Evolutionary conservation across 2,329 filamentous ascomycete genomes (phyloP).

Genomic region (Aureobasidium sp.): DNA sequence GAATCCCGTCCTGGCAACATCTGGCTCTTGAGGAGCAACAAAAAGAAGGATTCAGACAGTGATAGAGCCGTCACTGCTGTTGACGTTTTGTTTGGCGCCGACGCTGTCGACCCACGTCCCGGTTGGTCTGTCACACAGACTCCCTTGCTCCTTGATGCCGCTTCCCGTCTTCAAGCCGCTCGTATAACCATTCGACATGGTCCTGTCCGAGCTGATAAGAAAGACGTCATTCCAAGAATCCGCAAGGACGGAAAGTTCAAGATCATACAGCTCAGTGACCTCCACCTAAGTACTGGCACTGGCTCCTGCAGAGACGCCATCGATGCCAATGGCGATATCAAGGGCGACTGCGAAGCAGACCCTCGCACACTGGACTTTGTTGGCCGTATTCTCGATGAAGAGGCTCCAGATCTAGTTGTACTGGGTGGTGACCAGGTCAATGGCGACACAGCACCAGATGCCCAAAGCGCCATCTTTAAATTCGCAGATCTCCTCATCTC

Average conservation of each 20-base stretch:
- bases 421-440: slow-evolving; percentile 94
- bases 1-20: slow-evolving; percentile 68
- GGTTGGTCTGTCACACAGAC: slow-evolving; percentile 76
- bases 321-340: slow-evolving; percentile 58
- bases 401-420: slow-evolving; percentile 87
- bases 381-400: slow-evolving; percentile 72
- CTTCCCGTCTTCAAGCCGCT: slow-evolving; percentile 54
- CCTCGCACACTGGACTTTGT: slow-evolving; percentile 87
- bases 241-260: slow-evolving; percentile 90
- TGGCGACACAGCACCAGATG: slow-evolving; percentile 83
- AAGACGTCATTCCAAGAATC: slow-evolving; percentile 56
- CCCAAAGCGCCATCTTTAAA: slow-evolving; percentile 90
- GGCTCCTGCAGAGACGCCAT: slow-evolving; percentile 81
- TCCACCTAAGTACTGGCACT: slow-evolving; percentile 85
- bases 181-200: slow-evolving; percentile 74
- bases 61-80: slow-evolving; percentile 67
- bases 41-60: slow-evolving; percentile 65
- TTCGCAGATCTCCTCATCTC: slow-evolving; percentile 75
- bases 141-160: slow-evolving; percentile 60
- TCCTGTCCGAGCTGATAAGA: slow-evolving; percentile 52
- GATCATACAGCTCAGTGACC: slow-evolving; percentile 91
- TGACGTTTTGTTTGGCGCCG: slow-evolving; percentile 81
- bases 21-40: slow-evolving; percentile 71
- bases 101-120: slow-evolving; percentile 79
- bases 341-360: slow-evolving; percentile 81